Conservation (phyloP, 345 rosid genomes). For the Hypericum perforatum region DNA sequence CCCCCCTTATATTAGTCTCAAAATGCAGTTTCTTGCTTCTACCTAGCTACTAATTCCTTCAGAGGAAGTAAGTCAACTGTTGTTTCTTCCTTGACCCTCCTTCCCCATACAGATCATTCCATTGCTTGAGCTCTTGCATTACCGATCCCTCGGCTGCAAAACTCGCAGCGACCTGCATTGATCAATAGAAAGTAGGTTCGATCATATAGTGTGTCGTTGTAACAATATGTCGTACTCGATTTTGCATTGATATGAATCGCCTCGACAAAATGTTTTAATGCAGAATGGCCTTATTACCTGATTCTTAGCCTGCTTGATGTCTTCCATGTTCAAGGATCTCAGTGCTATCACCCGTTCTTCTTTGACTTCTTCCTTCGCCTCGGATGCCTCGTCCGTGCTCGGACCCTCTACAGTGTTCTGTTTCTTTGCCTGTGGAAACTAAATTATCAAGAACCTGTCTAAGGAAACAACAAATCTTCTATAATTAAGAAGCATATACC, state of each 20-base stretch:
- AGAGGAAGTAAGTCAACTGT: slow-evolving; percentile 78
- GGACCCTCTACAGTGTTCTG: slow-evolving; percentile 51
- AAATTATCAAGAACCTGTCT: neutral
- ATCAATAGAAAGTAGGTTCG: neutral
- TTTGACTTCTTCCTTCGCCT: slow-evolving; percentile 36
- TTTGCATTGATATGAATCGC: too few relatives aligned
- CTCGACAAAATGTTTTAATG: neutral
- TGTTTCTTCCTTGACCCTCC: slow-evolving; percentile 90
- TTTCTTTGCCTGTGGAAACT: slow-evolving; percentile 48
- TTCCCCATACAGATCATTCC: slow-evolving; percentile 88
- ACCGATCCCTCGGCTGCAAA: slow-evolving; percentile 71
- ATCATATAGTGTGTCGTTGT: neutral
- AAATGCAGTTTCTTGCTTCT: too few relatives aligned
- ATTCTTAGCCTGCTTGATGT: slow-evolving; percentile 82
- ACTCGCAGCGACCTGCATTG: slow-evolving; percentile 76
- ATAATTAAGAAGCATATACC: slow-evolving; percentile 28
- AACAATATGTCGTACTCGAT: neutral
- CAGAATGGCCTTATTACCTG: slow-evolving; percentile 38
- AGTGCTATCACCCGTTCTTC: slow-evolving; percentile 49
- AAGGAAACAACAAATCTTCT: neutral
- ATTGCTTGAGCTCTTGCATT: slow-evolving; percentile 75
- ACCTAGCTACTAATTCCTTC: slow-evolving; percentile 8
- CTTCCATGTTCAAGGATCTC: slow-evolving; percentile 84
- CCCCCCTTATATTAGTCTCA: too few relatives aligned
- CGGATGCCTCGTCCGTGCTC: slow-evolving; percentile 33